phyloP scores from a whole-genome alignment of 768 basidiomycete genomes.

The Podaxis sp. region DNA sequence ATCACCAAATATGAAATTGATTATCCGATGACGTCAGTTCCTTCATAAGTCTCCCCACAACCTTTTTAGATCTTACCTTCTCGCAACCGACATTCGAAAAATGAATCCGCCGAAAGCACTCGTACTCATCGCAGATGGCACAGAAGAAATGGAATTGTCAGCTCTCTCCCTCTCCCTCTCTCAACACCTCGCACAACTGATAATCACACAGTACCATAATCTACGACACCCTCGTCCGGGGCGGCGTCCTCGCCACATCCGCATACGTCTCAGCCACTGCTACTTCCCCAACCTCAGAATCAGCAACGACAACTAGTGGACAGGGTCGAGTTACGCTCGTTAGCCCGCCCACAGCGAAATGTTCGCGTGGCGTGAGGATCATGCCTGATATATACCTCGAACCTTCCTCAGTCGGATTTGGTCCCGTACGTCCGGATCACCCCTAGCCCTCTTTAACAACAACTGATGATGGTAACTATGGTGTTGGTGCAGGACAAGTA shows the following conservation, averaged over 20 bases:
- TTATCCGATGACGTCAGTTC: slow-evolving; percentile 5
- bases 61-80: not conserved
- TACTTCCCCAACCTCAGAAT: not conserved
- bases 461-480: too few species aligned
- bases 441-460: not conserved
- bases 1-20: not conserved
- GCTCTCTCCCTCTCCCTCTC: slow-evolving; percentile 19
- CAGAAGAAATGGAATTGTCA: slow-evolving; percentile 90
- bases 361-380: slow-evolving; percentile 74
- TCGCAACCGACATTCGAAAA: not conserved
- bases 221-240: slow-evolving; percentile 81
- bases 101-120: slow-evolving; percentile 51
- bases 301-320: not conserved
- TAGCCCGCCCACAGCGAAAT: slow-evolving; percentile 50
- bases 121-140: slow-evolving; percentile 76
- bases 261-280: slow-evolving; percentile 45
- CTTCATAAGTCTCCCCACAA: not conserved
- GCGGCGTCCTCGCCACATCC: slow-evolving; percentile 63
- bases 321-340: slow-evolving; percentile 9
- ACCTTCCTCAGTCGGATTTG: slow-evolving; percentile 30
- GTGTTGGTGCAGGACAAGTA: slow-evolving; percentile 48
- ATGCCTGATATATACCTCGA: slow-evolving; percentile 62
- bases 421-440: slow-evolving; percentile 39
- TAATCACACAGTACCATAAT: slow-evolving; percentile 59
- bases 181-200: not conserved